A percentile compares a stretch with the other conserved stretches of the same genome.
These are phyloP conservation scores for Wallacemonas rigidus DNA, from an alignment of 208 protist genomes.

Conservation along the genomic window DNA sequence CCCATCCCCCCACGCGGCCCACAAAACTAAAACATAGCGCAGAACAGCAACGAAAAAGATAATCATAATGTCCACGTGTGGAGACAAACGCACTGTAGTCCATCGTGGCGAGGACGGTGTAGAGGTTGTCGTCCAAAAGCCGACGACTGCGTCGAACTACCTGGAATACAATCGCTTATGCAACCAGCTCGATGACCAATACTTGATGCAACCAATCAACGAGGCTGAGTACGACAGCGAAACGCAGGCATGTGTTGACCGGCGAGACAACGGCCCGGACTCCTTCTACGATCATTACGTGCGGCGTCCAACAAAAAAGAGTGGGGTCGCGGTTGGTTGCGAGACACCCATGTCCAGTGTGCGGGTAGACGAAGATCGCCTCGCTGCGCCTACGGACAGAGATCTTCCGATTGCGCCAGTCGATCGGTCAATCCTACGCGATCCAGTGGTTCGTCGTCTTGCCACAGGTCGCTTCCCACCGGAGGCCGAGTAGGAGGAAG, in stretches of 20 bases:
- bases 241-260: constrained; percentile 70
- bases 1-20: no score
- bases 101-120: constrained; percentile 22
- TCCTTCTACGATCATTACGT: constrained; percentile 73
- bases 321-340: constrained; percentile 41
- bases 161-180: constrained; percentile 55
- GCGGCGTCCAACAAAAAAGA: constrained; percentile 40
- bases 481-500: background rate
- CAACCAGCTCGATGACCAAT: constrained; percentile 47
- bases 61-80: constrained; percentile 3
- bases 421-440: constrained; percentile 26
- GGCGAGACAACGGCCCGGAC: constrained; percentile 29
- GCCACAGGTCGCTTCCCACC: constrained; percentile 40
- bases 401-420: constrained; percentile 35
- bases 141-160: constrained; percentile 50
- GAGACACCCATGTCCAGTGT: constrained; percentile 38
- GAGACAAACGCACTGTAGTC: background rate
- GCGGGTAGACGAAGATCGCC: constrained; percentile 32
- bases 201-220: constrained; percentile 72
- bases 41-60: background rate
- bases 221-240: constrained; percentile 78
- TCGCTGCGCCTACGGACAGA: constrained; percentile 29
- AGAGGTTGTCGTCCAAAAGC: constrained; percentile 39
- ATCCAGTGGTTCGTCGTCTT: constrained; percentile 42
- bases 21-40: background rate